These are phyloP conservation scores for Scheffersomyces ergatensis DNA, from an alignment of 805 yeast genomes.

Conservation along the genomic window DNA sequence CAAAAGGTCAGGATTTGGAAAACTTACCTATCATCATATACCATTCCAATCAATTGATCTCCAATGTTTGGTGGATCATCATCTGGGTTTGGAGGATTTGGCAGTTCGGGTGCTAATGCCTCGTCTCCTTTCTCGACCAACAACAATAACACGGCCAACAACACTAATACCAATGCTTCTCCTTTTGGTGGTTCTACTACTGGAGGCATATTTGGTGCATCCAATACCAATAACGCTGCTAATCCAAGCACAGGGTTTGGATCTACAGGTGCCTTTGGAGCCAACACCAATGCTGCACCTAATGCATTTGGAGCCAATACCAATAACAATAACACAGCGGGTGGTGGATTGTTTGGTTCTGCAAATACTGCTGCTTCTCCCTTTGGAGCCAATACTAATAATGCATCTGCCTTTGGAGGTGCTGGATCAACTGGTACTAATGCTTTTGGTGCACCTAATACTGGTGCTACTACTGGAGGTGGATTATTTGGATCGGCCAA, in stretches of 20 bases:
- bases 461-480: constrained; percentile 14
- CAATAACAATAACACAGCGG: constrained; percentile 14
- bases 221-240: constrained; percentile 13
- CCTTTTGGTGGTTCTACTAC: constrained; percentile 30
- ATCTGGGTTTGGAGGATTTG: constrained; percentile 55
- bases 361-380: constrained; percentile 15
- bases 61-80: constrained; percentile 49
- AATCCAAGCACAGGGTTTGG: constrained; percentile 4
- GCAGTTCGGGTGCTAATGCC: constrained; percentile 16
- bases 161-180: constrained; percentile 19
- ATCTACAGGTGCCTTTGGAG: constrained; percentile 14
- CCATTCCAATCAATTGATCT: constrained; percentile 1
- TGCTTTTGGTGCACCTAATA: constrained; percentile 19
- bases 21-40: too few species aligned
- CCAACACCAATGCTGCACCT: constrained; percentile 21
- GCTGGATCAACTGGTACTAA: constrained; percentile 17
- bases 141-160: constrained; percentile 11
- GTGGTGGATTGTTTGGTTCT: constrained; percentile 28
- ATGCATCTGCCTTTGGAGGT: constrained; percentile 26
- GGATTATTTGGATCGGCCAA: constrained; percentile 26
- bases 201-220: constrained; percentile 9
- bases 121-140: constrained; percentile 36
- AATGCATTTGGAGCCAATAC: constrained; percentile 29
- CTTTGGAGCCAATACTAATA: constrained; percentile 15
- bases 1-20: too few species aligned